Base-by-base conservation (phyloP, 2,329 filamentous ascomycete genomes). In the Monosporascus sp. region DNA sequence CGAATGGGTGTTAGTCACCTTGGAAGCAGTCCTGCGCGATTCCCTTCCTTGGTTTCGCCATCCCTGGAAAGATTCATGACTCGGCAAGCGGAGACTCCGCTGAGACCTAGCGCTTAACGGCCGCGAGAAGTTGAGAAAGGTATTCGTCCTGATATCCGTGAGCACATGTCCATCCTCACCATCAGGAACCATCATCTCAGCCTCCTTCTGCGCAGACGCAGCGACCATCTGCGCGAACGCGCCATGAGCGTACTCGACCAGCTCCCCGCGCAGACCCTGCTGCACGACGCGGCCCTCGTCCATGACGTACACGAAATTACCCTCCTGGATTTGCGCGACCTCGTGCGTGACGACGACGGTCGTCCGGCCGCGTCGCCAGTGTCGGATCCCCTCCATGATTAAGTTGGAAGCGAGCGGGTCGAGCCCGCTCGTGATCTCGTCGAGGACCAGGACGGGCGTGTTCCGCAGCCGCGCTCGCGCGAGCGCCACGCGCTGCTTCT, bases 331-430 rank as follows among this genome's bases (percentile, higher is more conserved):
- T 59, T 93, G 88, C 0, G 83, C 80, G 34, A 94, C 80, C 58
- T 97, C 90, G 63, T 97, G 93, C 0, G 94, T 97, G 61, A 97
- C 93, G 59, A 97, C 83, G 49, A 97, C 89, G 0, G 93, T 97
- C 0, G 92, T 97, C 66, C 89, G 94, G 0, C 81, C 86, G 37
- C 72, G 74, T 22, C 94, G 80, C 93, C 91, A 97, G 20, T 79
- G 65, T 7, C 90, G 79, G 50, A 97, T 86, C 0, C 85, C 82
- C 42, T 88, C 81, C 77, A 96, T 86, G 38, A 96, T 80, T 14
- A 84, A 69, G 0, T 72, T 72, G 55, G 86, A 81, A 52, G 81
- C 92, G 9, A 80, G 75, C n/a, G 85, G 82, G 61, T 97, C 93
- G 9, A 97, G 74, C 0, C 89, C 89, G 67, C 90, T 94, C 0